Evolutionary conservation across 495 filamentous ascomycete genomes (phyloP), one percentile per base, ranked within the genome.

Genomic region (Lasiosphaeria hispida): DNA sequence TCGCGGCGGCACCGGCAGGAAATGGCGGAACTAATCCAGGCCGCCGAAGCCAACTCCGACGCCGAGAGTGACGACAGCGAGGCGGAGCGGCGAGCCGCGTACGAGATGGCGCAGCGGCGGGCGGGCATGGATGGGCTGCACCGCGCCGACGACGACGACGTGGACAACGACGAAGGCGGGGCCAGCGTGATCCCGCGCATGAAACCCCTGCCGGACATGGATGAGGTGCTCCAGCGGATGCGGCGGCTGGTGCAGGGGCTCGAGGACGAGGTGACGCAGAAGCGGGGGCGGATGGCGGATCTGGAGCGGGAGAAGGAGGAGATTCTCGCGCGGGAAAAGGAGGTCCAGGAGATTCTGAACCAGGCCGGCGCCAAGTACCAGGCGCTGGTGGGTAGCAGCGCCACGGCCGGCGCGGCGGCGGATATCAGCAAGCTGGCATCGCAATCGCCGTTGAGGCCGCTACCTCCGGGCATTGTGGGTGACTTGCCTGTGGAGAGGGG

Each of bases 61-160:
- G 84, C 83, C 67, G 79, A 52, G 17, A 82, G 77, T 7, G 87
- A 92, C 63, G 89, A 91, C 60, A 90, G 87, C 3, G 91, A 96
- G 60, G 77, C 87, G 1, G 91, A 91, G 70, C 80, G 92, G 41
- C 83, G 80, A 44, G 88, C 86, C 8, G 94, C 91, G 15, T 98
- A 93, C 73, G 93, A 97, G 72, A 87, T 85, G 3, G 86, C 90
- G 15, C 94, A 98, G 72, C 90, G 90, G 36, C 80, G 85, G 37
- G 88, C 88, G 9, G 92, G 88, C 2, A 89, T 88, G 83, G 88
- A 87, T 57, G 80, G 83, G n/a, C 69, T 86, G 51, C 73, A 77
- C 9, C 76, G 67, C 58, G 75, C 66, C 33, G 68, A 48, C 42
- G 71, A 74, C 30, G 68, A 49, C 13, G 63, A 47, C 35, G 48